These are phyloP conservation scores for Sicyos baderoa DNA, from an alignment of 306 rosid genomes.

Conservation along the genomic window DNA sequence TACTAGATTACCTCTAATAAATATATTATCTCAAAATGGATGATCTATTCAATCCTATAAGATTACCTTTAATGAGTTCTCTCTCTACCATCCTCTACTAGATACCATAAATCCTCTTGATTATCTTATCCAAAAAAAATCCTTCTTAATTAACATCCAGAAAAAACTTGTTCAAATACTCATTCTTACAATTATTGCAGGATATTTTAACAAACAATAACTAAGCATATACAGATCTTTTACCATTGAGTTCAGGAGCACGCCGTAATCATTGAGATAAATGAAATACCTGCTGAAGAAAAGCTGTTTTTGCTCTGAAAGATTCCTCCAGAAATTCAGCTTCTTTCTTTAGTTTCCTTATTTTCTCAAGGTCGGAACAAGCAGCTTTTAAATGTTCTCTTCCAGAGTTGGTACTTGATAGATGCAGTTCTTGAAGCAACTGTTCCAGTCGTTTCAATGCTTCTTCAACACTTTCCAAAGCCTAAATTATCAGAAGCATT, in stretches of 20 bases:
- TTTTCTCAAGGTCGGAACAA: slow-evolving; percentile 94
- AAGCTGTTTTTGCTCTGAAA: slow-evolving; percentile 87
- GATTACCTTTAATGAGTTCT: too few species aligned
- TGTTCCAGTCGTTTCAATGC: slow-evolving; percentile 73
- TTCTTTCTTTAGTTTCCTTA: slow-evolving; percentile 88
- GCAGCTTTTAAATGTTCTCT: slow-evolving; percentile 96
- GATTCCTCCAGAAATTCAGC: slow-evolving; percentile 96
- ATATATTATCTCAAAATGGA: background rate
- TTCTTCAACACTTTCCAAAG: slow-evolving; percentile 85
- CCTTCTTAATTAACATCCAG: background rate
- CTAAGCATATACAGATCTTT: too few species aligned
- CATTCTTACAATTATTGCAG: background rate
- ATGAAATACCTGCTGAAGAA: slow-evolving; percentile 59
- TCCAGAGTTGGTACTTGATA: slow-evolving; percentile 68
- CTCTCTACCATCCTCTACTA: too few species aligned
- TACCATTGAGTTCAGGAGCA: background rate
- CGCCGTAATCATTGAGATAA: background rate
- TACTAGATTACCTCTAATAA: background rate
- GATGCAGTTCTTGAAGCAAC: slow-evolving; percentile 85
- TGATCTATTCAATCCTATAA: background rate
- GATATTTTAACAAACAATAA: slow-evolving; percentile 5
- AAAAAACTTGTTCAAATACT: background rate
- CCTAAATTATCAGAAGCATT: slow-evolving; percentile 40
- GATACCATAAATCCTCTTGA: background rate
- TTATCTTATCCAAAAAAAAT: too few species aligned